These are phyloP conservation scores for Plasmodium relictum DNA, from an alignment of 169 alveolate species.

Conservation along the genomic window DNA sequence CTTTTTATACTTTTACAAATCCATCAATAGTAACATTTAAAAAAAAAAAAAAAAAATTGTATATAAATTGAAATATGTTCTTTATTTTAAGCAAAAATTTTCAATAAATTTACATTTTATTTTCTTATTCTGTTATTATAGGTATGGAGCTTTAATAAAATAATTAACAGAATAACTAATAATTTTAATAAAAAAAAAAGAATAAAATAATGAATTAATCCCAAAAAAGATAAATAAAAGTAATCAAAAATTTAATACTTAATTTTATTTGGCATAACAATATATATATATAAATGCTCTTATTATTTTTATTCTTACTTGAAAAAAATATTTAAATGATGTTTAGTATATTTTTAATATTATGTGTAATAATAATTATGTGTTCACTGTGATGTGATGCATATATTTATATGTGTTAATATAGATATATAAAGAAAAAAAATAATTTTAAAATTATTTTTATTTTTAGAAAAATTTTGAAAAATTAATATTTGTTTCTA, in stretches of 20 bases:
- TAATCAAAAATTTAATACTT: too few relatives aligned
- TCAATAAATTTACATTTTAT: neutral
- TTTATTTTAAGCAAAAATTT: neutral
- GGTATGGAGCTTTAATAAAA: slow-evolving; percentile 67
- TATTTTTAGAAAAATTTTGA: too few relatives aligned
- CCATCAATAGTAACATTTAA: slow-evolving; percentile 33
- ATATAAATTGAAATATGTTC: neutral
- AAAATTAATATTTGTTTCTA: too few relatives aligned
- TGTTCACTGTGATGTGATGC: too few relatives aligned
- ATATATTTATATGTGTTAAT: too few relatives aligned
- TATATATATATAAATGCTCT: neutral
- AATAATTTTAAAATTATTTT: too few relatives aligned
- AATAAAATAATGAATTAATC: neutral
- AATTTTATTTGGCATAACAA: neutral
- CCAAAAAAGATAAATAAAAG: too few relatives aligned
- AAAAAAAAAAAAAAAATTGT: neutral
- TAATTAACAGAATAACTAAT: slow-evolving; percentile 19
- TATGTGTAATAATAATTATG: too few relatives aligned
- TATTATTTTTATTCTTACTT: neutral
- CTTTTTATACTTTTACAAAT: slow-evolving; percentile 26
- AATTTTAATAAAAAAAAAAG: slow-evolving; percentile 27
- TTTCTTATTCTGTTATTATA: neutral
- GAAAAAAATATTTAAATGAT: neutral
- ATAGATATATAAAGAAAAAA: too few relatives aligned
- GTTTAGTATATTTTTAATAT: too few relatives aligned